Percentiles rank a stretch among this genome's conserved stretches.
These are phyloP conservation scores for Talaromyces sp. DNA, from an alignment of 2,329 filamentous ascomycete species.

Conservation along the genomic window DNA sequence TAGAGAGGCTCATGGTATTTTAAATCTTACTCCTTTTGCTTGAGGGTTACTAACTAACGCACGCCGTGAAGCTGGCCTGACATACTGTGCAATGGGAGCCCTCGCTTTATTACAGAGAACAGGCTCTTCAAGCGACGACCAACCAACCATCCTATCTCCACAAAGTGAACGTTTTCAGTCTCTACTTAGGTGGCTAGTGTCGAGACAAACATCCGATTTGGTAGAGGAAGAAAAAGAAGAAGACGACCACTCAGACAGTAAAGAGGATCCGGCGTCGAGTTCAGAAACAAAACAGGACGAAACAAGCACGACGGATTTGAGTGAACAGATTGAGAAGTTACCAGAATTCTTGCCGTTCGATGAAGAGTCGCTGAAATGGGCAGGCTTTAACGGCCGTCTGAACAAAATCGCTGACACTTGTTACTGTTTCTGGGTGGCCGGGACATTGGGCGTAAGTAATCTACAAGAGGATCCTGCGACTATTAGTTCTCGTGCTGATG, in stretches of 20 bases:
- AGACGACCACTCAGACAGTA: constrained; percentile 23
- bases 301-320: constrained; percentile 17
- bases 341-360: constrained; percentile 21
- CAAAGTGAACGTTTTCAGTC: constrained; percentile 29
- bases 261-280: constrained; percentile 7
- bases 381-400: constrained; percentile 82
- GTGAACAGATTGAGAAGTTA: constrained; percentile 26
- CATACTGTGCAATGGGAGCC: constrained; percentile 78
- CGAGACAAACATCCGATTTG: constrained; percentile 59
- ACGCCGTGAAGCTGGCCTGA: constrained; percentile 65
- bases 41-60: not conserved
- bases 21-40: no score
- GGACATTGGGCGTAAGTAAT: constrained; percentile 49
- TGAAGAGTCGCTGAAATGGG: constrained; percentile 42
- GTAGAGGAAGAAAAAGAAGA: constrained; percentile 43
- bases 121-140: constrained; percentile 20
- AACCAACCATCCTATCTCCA: constrained; percentile 23
- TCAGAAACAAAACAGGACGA: not conserved
- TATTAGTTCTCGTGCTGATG: not conserved
- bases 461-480: not conserved
- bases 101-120: constrained; percentile 69
- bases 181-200: constrained; percentile 54
- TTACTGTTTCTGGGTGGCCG: constrained; percentile 88
- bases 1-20: constrained; percentile 77
- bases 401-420: constrained; percentile 95